These are phyloP conservation scores for Neurospora africana DNA, from an alignment of 495 filamentous ascomycete species.

Conservation along the genomic window DNA sequence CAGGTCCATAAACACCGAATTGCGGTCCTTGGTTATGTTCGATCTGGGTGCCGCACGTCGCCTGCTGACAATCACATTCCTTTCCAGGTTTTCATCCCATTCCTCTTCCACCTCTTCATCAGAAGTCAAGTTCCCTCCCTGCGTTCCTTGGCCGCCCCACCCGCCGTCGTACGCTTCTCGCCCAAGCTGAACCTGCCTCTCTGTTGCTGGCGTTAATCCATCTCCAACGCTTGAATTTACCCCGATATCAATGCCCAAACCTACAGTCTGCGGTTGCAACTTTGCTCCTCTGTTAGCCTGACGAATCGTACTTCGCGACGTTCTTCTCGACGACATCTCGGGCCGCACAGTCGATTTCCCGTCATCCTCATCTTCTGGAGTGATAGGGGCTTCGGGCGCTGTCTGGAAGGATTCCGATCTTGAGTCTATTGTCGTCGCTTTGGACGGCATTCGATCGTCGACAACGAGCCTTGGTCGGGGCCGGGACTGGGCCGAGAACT, in stretches of 20 bases:
- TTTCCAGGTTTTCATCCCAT: constrained; percentile 45
- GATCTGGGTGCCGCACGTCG: constrained; percentile 24
- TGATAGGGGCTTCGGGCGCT: constrained; percentile 50
- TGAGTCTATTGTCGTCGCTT: constrained; percentile 37
- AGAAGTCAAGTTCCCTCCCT: constrained; percentile 6
- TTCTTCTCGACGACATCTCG: constrained; percentile 30
- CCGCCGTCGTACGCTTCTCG: constrained; percentile 36
- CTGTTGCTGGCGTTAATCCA: constrained; percentile 25
- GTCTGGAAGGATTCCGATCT: constrained; percentile 66
- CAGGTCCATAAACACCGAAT: constrained; percentile 34
- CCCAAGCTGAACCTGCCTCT: constrained; percentile 23
- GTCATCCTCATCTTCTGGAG: constrained; percentile 50
- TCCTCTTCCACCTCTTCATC: constrained; percentile 36
- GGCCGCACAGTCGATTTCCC: constrained; percentile 37
- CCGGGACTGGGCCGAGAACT: not conserved
- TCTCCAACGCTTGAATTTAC: constrained; percentile 31
- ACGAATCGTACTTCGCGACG: constrained; percentile 31
- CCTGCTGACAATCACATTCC: constrained; percentile 48
- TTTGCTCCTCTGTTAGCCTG: constrained; percentile 24
- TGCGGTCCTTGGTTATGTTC: constrained; percentile 11
- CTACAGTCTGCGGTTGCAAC: constrained; percentile 25
- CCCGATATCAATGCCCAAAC: constrained; percentile 34
- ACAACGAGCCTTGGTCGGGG: not conserved
- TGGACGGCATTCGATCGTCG: constrained; percentile 34
- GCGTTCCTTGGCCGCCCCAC: constrained; percentile 20